Evolutionary conservation across 768 basidiomycete species (phyloP), one percentile per base, ranked within the genome.

Genomic region (Phanerodontia chrysosporium): DNA sequence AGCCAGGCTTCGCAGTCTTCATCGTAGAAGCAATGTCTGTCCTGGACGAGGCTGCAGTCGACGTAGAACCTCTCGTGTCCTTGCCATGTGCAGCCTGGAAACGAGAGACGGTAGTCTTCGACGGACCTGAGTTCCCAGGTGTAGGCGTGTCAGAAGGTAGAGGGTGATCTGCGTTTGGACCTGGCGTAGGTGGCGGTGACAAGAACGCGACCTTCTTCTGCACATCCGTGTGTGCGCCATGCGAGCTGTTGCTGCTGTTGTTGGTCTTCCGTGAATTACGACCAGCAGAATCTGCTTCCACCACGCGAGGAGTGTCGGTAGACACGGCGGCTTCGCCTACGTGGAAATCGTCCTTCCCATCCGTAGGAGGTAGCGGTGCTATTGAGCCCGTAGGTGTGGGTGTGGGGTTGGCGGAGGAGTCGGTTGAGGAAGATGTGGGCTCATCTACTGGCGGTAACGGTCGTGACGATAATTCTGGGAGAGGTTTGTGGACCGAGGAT

Each of bases 201-300:
- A 89, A 80, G 74, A 94, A 94, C 27, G 90, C 92, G 46, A 94
- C 92, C 75, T 92, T 92, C 79, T 94, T 94, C 67, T 82, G 83
- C 30, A 82, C 76, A 63, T 88, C 87, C 61, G 71, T 71, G 49
- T 35, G 60, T 39, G 66, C 65, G 52, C 65, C 64, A 24, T 65
- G 58, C 25, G 68, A 66, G 52, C 48, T 65, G 60, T 67, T 66
- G 59, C 70, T 73, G 45, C 71, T 69, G 58, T 76, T 78, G 57
- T 71, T 69, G 28, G 71, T 72, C 67, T 74, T 79, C 64, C 77
- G 76, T 18, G 75, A 74, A 64, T 68, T 69, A 29, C 69, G 72
- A 28, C 67, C 72, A 32, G 69, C 65, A 25, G 71, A 68, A 49
- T 75, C 72, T 21, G 72, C 69, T 56, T 74, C 72, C 21, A 45